Evolutionary conservation across 352 stramenopile genomes (phyloP), one percentile per base, ranked within the genome.

Genomic region (Phytophthora chlamydospora): DNA sequence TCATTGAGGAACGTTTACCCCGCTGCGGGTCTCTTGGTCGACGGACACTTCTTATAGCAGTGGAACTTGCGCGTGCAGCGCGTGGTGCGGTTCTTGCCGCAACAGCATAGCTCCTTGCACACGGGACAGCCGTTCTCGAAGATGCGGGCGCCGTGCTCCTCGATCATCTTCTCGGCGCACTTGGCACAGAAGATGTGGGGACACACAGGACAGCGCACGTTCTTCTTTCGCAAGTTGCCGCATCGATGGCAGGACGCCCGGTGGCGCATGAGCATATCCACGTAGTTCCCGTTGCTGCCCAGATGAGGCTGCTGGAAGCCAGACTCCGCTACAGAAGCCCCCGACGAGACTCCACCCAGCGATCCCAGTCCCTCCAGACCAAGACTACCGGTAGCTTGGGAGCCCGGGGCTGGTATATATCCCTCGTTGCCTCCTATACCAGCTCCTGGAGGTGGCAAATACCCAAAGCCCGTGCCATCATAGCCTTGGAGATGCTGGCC

Each of bases 1-100:
- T 33, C 2, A 48, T 60, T 46, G 35, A 24, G 39, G 29, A 44
- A 51, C 19, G 24, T 29, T 51, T 70, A 59, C 51, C 61, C 71
- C 2, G 59, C 51, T 9, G 72, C 61, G 42, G 66, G 71, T 36
- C 82, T 74, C 60, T 95, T 95, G 14, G 85, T 95, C 16, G 81
- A 80, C 42, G 88, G 88, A 57, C 87, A 96, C 51, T 96, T 96
- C 66, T 96, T 96, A 71, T 96, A 96, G 69, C 87, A 96, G 58
- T 96, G 89, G 43, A 93, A 96, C 75, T 90, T 91, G 53, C 78
- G 83, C 12, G 65, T 74, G 39, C 85, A 95, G 24, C 71, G 63
- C 9, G 75, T 76, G 35, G 80, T 89, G 42, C 87, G 82, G 62
- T 93, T 95, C 68, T 93, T 92, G 66, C 86, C 87, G 49, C 89